These are phyloP conservation scores for Geranomyces michiganensis DNA, from an alignment of 192 early-diverging fungal genomes.

Conservation along the genomic window DNA sequence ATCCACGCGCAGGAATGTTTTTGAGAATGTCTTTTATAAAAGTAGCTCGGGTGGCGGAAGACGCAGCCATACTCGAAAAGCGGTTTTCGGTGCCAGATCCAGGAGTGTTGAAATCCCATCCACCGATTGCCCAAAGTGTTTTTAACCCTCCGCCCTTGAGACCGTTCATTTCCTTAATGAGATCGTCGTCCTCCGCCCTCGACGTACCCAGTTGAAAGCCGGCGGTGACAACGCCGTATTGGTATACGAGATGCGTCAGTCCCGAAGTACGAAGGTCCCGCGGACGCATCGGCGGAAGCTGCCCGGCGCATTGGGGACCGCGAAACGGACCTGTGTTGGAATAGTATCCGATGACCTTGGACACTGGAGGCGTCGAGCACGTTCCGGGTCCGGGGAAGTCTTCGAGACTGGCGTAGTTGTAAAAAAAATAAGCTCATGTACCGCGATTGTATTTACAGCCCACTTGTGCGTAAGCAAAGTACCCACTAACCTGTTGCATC, in stretches of 20 bases:
- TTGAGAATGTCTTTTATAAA: neutral
- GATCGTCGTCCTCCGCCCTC: conserved; percentile 7
- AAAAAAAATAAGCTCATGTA: no score
- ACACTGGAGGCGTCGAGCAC: neutral
- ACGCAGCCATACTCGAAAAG: conserved; percentile 14
- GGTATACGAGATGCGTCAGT: conserved; percentile 6
- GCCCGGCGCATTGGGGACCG: conserved; percentile 13
- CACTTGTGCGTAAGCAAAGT: no score
- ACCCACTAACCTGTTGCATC: neutral
- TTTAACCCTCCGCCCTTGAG: neutral
- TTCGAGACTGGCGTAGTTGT: conserved; percentile 1
- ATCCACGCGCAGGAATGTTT: conserved; percentile 3
- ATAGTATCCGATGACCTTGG: conserved; percentile 22
- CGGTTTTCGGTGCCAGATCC: conserved; percentile 16
- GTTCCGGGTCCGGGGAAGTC: conserved; percentile 11
- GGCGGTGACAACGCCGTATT: neutral
- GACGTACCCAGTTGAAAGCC: neutral
- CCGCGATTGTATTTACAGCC: no score
- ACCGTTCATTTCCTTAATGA: conserved; percentile 6
- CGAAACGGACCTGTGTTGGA: neutral
- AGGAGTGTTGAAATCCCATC: conserved; percentile 22
- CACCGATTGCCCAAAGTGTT: conserved; percentile 12
- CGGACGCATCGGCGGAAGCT: conserved; percentile 4
- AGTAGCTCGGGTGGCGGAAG: neutral
- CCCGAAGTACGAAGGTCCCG: conserved; percentile 7